Percentiles rank a stretch among this genome's conserved stretches.
phyloP scores from a whole-genome alignment of 352 stramenopile genomes.

The Phytophthora lateralis region DNA sequence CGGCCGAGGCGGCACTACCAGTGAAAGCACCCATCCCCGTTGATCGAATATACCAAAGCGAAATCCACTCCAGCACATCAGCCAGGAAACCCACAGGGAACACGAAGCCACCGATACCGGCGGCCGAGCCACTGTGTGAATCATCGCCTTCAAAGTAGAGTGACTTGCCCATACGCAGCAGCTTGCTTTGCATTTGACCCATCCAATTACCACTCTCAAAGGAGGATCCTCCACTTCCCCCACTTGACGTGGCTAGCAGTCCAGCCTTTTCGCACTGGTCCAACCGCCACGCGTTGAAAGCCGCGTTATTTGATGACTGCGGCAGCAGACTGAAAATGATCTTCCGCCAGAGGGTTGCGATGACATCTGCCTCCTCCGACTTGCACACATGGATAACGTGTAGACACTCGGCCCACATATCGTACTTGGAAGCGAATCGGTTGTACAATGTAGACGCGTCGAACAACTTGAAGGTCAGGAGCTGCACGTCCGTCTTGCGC shows the following conservation, averaged over 20 bases:
- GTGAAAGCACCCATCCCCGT: slow-evolving; percentile 56
- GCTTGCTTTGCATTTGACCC: slow-evolving; percentile 77
- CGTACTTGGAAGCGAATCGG: slow-evolving; percentile 83
- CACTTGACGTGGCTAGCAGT: slow-evolving; percentile 45
- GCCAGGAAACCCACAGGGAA: slow-evolving; percentile 82
- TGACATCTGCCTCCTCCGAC: slow-evolving; percentile 78
- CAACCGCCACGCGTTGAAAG: slow-evolving; percentile 80
- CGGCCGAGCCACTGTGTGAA: slow-evolving; percentile 45
- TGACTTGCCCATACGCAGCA: slow-evolving; percentile 76
- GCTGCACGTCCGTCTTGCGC: slow-evolving; percentile 62
- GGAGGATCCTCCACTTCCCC: slow-evolving; percentile 39
- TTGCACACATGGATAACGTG: slow-evolving; percentile 88
- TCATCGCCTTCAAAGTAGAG: slow-evolving; percentile 68
- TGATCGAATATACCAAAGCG: slow-evolving; percentile 76
- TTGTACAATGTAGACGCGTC: slow-evolving; percentile 88
- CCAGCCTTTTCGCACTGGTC: slow-evolving; percentile 70
- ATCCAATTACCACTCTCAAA: slow-evolving; percentile 86
- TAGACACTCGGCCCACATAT: slow-evolving; percentile 88
- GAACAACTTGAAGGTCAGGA: slow-evolving; percentile 80
- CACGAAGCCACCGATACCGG: slow-evolving; percentile 52
- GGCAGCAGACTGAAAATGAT: slow-evolving; percentile 79
- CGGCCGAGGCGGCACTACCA: slow-evolving; percentile 43
- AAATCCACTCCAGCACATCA: slow-evolving; percentile 76
- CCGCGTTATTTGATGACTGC: slow-evolving; percentile 55
- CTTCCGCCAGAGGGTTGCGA: slow-evolving; percentile 71